Conservation (phyloP, 148 eudicot genomes). For the Gaultheria prostrata region DNA sequence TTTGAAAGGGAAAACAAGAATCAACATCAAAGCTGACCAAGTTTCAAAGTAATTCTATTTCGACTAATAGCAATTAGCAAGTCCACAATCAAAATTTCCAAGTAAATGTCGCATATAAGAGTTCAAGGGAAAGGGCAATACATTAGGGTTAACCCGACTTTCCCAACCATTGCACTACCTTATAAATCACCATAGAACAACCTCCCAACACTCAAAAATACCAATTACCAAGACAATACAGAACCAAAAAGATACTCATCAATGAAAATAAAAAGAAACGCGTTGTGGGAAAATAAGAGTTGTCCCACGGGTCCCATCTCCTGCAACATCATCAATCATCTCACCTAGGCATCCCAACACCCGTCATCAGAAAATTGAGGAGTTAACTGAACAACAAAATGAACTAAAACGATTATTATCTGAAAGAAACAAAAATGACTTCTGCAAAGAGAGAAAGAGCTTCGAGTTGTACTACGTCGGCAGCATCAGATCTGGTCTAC, state of each 20-base stretch:
- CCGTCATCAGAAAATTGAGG: neutral
- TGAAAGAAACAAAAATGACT: neutral
- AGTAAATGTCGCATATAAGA: neutral
- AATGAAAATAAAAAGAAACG: neutral
- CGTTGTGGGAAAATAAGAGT: neutral
- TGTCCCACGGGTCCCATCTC: neutral
- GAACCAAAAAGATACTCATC: neutral
- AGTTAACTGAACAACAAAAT: neutral
- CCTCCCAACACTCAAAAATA: slow-evolving; percentile 4
- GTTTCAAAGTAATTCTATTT: neutral
- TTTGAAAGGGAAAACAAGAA: neutral
- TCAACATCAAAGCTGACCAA: neutral
- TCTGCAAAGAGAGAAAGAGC: no score
- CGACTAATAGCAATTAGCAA: neutral
- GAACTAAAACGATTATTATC: neutral
- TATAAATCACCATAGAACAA: neutral
- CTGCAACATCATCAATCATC: neutral
- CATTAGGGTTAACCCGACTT: neutral
- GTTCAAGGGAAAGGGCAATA: slow-evolving; percentile 2
- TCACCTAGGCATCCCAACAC: slow-evolving; percentile 1
- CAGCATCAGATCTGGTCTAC: no score
- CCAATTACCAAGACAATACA: neutral
- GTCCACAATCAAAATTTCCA: slow-evolving; percentile 11
- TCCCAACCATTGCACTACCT: neutral
- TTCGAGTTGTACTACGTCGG: no score